Evolutionary conservation across 1,139 yeast species (phyloP).

Genomic region (Hanseniaspora sp.): DNA sequence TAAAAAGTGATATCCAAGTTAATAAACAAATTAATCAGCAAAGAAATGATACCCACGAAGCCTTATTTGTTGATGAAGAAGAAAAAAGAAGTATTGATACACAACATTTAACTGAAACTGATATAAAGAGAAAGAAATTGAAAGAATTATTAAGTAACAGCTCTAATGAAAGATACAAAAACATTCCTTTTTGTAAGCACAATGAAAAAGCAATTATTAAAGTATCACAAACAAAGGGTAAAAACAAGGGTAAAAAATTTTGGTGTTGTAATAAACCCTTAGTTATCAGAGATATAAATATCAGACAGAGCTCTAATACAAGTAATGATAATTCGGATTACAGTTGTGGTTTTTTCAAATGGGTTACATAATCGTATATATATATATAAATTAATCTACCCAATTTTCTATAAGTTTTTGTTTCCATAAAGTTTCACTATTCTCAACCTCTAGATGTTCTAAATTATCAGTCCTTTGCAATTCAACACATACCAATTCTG

Average conservation of each 20-base stretch:
- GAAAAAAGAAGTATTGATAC: not conserved
- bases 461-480: conserved; percentile 20
- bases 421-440: conserved; percentile 26
- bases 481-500: conserved; percentile 22
- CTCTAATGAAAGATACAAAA: conserved; percentile 5
- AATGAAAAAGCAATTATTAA: conserved; percentile 39
- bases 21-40: not conserved
- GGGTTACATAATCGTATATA: conserved; percentile 23
- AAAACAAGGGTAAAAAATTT: conserved; percentile 44
- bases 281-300: conserved; percentile 17
- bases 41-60: not conserved
- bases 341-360: conserved; percentile 34
- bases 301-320: conserved; percentile 15
- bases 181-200: conserved; percentile 44
- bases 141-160: not conserved
- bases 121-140: not conserved
- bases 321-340: conserved; percentile 24
- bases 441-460: conserved; percentile 17
- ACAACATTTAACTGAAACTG: not conserved
- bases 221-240: conserved; percentile 36
- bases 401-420: conserved; percentile 20
- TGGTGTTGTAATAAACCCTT: conserved; percentile 45
- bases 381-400: conserved; percentile 19
- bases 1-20: conserved; percentile 6
- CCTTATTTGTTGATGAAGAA: not conserved